A percentile compares a stretch with the other conserved stretches of the same genome.
These are phyloP conservation scores for Podospora bellae-mahoneyi DNA, from an alignment of 495 filamentous ascomycete genomes.

Conservation along the genomic window DNA sequence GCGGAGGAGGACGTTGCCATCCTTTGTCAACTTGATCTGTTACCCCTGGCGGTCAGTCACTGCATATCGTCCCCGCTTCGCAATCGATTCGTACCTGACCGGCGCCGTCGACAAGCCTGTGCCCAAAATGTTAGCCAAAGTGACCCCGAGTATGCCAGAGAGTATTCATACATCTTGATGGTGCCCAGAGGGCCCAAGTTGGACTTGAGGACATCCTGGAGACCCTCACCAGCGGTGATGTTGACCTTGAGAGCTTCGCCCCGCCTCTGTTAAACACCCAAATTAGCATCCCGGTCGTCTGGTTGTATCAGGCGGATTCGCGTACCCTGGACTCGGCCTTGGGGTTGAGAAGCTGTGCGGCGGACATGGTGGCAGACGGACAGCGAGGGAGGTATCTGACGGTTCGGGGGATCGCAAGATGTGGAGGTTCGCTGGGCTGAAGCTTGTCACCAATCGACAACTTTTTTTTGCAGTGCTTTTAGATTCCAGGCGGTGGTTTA, in stretches of 20 bases:
- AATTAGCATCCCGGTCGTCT: constrained; percentile 27
- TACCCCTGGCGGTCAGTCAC: constrained; percentile 23
- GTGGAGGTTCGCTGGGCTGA: constrained; percentile 21
- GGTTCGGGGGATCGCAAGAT: constrained; percentile 11
- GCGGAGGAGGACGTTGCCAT: constrained; percentile 90
- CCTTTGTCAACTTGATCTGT: constrained; percentile 98
- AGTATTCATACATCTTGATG: constrained; percentile 77
- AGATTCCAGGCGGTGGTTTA: constrained; percentile 25
- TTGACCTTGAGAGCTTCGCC: constrained; percentile 95
- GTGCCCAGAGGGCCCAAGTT: constrained; percentile 93
- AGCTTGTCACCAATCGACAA: constrained; percentile 29
- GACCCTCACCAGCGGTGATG: constrained; percentile 91
- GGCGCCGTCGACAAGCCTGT: constrained; percentile 89
- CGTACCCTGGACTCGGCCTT: constrained; percentile 94
- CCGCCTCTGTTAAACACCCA: constrained; percentile 62
- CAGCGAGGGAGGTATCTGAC: constrained; percentile 13
- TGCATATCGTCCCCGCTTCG: constrained; percentile 8
- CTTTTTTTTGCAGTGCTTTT: constrained; percentile 38
- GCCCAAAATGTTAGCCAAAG: constrained; percentile 33
- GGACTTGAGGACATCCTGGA: constrained; percentile 94
- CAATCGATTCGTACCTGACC: constrained; percentile 64
- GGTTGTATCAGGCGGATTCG: background rate
- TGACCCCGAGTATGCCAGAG: background rate
- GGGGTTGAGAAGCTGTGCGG: constrained; percentile 93
- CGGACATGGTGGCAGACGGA: constrained; percentile 60